Base-by-base conservation (phyloP, 2,329 filamentous ascomycete species). In the Ceratocystis huliohia region DNA sequence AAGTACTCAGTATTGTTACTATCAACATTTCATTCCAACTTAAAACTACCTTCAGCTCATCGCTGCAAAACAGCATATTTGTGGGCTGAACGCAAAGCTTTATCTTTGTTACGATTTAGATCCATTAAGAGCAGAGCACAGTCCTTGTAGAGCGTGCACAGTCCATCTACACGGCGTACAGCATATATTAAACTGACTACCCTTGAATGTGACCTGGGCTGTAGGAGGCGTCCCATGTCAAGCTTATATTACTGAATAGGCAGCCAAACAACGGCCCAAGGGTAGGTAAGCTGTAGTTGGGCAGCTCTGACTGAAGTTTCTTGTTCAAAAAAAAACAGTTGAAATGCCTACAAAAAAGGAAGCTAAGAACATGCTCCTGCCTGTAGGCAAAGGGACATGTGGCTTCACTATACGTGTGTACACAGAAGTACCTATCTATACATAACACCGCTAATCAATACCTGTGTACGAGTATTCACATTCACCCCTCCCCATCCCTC, bases 141-240 rank as follows among this genome's bases (percentile, higher is more conserved):
- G 53, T 33, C 53, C 53, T 30, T 30, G 7, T n/a, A 25, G 10
- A 33, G n/a, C 25, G 22, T 37, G 56, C 56, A 59, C 56, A 59
- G 56, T 59, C 56, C 13, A 59, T 59, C 28, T 10, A 37, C 5
- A 37, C 56, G 56, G 28, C 22, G 13, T 37, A 59, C 56, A 37
- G 56, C 56, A 59, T 30, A 37, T 59, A 37, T 30, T 59, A 37
- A 37, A 59, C 20, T 37, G 28, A 59, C 56, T 59, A 59, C 56
- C 56, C n/a, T 50, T 50, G 46, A 50, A 50, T 50, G 20, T 22
- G 46, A n/a, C 46, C 48, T 25, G 13, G 25, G 28, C 28, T 7
- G 48, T 30, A 8, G 30, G 17, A 59, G 56, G 56, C 30, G 56
- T 37, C 28, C 56, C 56, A 33, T 59, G 56, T 37, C 56, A 59